phyloP scores from a whole-genome alignment of 345 rosid genomes.

The Dovyalis caffra region DNA sequence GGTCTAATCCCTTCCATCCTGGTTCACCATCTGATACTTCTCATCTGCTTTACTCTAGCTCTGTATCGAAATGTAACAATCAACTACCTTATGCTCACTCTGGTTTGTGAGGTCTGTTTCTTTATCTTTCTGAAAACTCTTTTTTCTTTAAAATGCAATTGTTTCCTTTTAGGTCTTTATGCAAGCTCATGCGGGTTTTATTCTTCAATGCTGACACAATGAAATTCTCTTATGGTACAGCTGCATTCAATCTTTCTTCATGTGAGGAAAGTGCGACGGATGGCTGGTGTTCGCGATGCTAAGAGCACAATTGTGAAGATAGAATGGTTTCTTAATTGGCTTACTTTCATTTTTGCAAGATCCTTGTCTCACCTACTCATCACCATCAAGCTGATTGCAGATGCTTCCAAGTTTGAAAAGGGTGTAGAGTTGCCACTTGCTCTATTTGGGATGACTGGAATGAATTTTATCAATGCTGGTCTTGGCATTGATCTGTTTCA shows the following conservation, averaged over 20 bases:
- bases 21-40: slow-evolving; percentile 79
- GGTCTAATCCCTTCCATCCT: slow-evolving; percentile 78
- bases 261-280: slow-evolving; percentile 75
- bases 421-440: slow-evolving; percentile 88
- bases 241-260: slow-evolving; percentile 87
- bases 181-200: background rate
- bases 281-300: slow-evolving; percentile 79
- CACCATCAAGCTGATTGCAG: slow-evolving; percentile 65
- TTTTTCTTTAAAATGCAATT: background rate
- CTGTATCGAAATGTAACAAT: slow-evolving; percentile 76
- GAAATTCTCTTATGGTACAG: slow-evolving; percentile 36
- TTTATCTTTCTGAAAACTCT: background rate
- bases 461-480: slow-evolving; percentile 68
- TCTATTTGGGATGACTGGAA: slow-evolving; percentile 77
- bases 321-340: slow-evolving; percentile 82
- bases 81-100: slow-evolving; percentile 85
- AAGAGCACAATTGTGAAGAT: slow-evolving; percentile 54
- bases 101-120: slow-evolving; percentile 74
- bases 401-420: slow-evolving; percentile 61
- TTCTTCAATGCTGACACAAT: background rate
- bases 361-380: slow-evolving; percentile 57
- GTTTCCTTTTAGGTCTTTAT: background rate
- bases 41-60: slow-evolving; percentile 85
- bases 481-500: slow-evolving; percentile 77
- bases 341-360: slow-evolving; percentile 57